These are phyloP conservation scores for Jacaranda copaia DNA, from an alignment of 257 asterid species.

Conservation along the genomic window DNA sequence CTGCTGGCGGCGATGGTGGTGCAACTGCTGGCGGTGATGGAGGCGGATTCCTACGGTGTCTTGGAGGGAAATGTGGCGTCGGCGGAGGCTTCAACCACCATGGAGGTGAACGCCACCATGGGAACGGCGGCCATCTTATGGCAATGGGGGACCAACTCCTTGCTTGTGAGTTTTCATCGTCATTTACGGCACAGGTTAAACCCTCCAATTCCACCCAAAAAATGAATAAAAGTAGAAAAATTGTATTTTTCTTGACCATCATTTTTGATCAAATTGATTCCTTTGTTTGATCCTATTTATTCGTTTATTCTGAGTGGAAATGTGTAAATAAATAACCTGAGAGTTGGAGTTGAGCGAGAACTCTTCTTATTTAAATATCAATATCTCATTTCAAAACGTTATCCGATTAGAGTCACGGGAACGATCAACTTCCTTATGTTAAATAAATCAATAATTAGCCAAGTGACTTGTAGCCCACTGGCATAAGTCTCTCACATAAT, in stretches of 20 bases:
- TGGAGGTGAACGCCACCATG: not conserved
- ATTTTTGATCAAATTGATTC: not conserved
- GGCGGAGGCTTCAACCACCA: not conserved
- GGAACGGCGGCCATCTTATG: not conserved
- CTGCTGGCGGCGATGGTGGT: no score
- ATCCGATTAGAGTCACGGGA: no score
- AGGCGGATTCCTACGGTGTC: not conserved
- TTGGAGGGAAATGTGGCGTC: not conserved
- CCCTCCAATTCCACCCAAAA: not conserved
- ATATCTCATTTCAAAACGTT: no score
- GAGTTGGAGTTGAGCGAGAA: no score
- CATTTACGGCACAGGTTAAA: not conserved
- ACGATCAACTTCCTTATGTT: no score
- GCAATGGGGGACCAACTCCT: no score
- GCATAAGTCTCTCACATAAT: no score
- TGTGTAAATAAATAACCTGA: no score
- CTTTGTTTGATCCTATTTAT: not conserved
- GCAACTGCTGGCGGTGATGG: not conserved
- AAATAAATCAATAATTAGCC: no score
- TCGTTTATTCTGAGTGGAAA: no score
- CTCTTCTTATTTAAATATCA: no score
- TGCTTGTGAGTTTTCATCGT: not conserved
- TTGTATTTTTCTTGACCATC: not conserved
- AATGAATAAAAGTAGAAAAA: not conserved
- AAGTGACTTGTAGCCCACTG: no score